phyloP scores from a whole-genome alignment of 441 rosid genomes.

The Euphorbia schlechtendalii region DNA sequence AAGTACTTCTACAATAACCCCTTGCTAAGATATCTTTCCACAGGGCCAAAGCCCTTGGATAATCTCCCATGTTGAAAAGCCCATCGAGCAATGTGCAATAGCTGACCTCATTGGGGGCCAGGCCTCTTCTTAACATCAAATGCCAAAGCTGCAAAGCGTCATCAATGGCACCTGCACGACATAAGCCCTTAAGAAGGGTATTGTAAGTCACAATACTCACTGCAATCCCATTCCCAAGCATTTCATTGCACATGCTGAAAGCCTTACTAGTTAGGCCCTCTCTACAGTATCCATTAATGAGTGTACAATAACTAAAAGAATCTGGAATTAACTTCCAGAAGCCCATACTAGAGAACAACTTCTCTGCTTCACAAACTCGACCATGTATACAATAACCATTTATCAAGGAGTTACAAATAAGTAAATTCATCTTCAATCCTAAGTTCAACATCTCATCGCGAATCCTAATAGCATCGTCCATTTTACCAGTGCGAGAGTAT shows the following conservation, averaged over 20 bases:
- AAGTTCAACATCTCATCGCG: conserved; percentile 47
- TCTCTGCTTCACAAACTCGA: conserved; percentile 42
- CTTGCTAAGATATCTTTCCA: conserved; percentile 68
- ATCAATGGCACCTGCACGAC: conserved; percentile 39
- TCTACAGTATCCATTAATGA: conserved; percentile 71
- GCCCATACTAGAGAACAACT: conserved; percentile 33
- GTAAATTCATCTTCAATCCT: conserved; percentile 58
- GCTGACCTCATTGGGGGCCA: conserved; percentile 42
- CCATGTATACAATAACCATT: conserved; percentile 73
- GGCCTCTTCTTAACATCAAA: conserved; percentile 46
- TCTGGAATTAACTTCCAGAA: conserved; percentile 69
- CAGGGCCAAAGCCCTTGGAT: conserved; percentile 44
- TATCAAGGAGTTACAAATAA: conserved; percentile 66
- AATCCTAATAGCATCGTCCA: conserved; percentile 54
- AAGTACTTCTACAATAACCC: conserved; percentile 44
- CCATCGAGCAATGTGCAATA: conserved; percentile 62
- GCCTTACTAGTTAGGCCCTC: conserved; percentile 45
- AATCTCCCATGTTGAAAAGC: conserved; percentile 57
- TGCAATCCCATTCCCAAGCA: conserved; percentile 42
- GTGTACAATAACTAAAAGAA: conserved; percentile 62
- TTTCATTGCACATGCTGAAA: conserved; percentile 48
- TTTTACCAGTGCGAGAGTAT: conserved; percentile 51
- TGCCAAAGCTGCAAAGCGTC: conserved; percentile 65
- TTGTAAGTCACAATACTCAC: conserved; percentile 53
- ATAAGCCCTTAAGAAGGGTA: conserved; percentile 69